Base-by-base conservation (phyloP, 2,329 filamentous ascomycete genomes). In the Pseudodiploospora longispora region DNA sequence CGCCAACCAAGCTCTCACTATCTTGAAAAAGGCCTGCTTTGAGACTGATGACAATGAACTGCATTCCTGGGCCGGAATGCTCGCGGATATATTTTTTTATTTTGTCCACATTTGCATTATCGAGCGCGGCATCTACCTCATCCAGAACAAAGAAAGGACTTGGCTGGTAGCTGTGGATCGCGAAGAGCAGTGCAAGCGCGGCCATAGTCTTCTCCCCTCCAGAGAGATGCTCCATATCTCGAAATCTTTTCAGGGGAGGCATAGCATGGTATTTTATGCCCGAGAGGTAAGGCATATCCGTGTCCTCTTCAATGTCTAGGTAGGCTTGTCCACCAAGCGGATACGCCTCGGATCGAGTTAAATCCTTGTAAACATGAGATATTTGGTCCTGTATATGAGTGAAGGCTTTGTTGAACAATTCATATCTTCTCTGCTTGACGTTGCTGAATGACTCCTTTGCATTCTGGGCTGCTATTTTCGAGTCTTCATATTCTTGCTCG, bases 121-220 rank as follows among this genome's bases (percentile, higher is more conserved):
- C 93, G n/a, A 98, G 77, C 35, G 93, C 94, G 7, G 93, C 94
- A 61, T 98, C 93, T 10, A 98, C 91, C 68, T 98, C 93, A 61
- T 98, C 93, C 6, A 98, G 80, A 31, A 98, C 93, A 63, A 98
- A 98, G 72, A 98, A 98, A 0, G 94, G 93, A 48, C 81, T 87
- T 0, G 93, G 91, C 61, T 96, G 90, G 70, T 91, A 98, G 47
- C 85, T 90, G 70, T 98, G 93, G 45, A 98, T 90, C 27, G 93
- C 93, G 62, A 98, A 98, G 4, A 98, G 76, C 35, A 98, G 75
- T n/a, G 93, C 93, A 34, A 98, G 73, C 10, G 93, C 93, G 2
- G 93, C 93, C 83, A 98, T 98, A 0, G 93, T 98, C 74, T 98
- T 98, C 68, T 98, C 93, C 44, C 93, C 93, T 57, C 93, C 93